phyloP scores from a whole-genome alignment of 2,329 filamentous ascomycete species.

The Chaetomiaceae sp. region DNA sequence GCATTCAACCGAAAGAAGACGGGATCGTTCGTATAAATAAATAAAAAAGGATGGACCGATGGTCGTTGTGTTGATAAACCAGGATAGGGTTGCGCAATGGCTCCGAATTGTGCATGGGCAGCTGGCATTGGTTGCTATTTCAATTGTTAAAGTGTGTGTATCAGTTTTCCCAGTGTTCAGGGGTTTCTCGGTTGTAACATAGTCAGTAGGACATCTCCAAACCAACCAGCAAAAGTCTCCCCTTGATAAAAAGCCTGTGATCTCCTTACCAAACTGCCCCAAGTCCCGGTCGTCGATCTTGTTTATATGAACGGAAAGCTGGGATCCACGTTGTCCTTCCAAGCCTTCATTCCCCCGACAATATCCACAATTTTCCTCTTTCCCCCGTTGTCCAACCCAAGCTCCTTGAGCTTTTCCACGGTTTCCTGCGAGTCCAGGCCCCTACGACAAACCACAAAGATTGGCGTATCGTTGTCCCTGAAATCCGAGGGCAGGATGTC shows the following conservation, averaged over 20 bases:
- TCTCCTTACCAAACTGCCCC: neutral
- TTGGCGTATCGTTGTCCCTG: slow-evolving; percentile 44
- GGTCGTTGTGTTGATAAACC: slow-evolving; percentile 13
- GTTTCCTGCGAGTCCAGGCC: slow-evolving; percentile 77
- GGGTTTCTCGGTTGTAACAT: slow-evolving; percentile 22
- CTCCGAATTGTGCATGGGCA: slow-evolving; percentile 1
- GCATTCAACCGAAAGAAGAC: slow-evolving; percentile 91
- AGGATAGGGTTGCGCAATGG: neutral
- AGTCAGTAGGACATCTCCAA: slow-evolving; percentile 15
- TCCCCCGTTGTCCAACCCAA: slow-evolving; percentile 50
- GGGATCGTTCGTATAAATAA: slow-evolving; percentile 50
- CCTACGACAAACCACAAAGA: slow-evolving; percentile 69
- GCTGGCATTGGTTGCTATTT: neutral
- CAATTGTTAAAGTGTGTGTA: slow-evolving; percentile 1
- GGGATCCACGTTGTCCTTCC: slow-evolving; percentile 64
- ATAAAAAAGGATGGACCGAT: neutral
- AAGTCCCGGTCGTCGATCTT: slow-evolving; percentile 11
- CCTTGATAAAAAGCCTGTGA: slow-evolving; percentile 4
- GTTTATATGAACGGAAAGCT: slow-evolving; percentile 50
- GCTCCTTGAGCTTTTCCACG: slow-evolving; percentile 59
- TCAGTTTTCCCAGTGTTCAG: slow-evolving; percentile 12
- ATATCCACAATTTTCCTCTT: slow-evolving; percentile 65
- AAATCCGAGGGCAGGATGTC: slow-evolving; percentile 30
- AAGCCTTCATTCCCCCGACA: slow-evolving; percentile 65
- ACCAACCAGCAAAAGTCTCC: slow-evolving; percentile 19